These are phyloP conservation scores for Oidiodendron maius DNA, from an alignment of 495 filamentous ascomycete genomes.

Conservation along the genomic window DNA sequence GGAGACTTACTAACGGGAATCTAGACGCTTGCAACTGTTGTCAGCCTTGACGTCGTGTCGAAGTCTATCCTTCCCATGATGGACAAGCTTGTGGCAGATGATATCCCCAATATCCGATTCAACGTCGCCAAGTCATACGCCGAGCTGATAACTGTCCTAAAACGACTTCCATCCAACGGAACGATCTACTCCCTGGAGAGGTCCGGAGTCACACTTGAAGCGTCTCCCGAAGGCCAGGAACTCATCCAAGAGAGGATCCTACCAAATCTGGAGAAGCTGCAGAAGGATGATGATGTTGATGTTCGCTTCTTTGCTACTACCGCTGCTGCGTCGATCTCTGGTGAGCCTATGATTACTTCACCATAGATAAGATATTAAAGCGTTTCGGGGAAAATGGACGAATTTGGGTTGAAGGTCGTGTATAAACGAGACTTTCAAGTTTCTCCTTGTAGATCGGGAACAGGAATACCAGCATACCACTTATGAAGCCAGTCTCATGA, in stretches of 20 bases:
- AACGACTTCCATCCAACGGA: constrained; percentile 80
- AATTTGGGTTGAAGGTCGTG: constrained; percentile 9
- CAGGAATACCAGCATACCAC: constrained; percentile 24
- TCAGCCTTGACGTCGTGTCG: constrained; percentile 86
- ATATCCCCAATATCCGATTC: constrained; percentile 98
- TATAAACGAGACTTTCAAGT: constrained; percentile 12
- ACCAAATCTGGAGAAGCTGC: constrained; percentile 87
- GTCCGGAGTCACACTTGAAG: constrained; percentile 49
- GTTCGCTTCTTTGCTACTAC: constrained; percentile 86
- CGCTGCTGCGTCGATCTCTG: constrained; percentile 35
- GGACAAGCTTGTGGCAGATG: constrained; percentile 83
- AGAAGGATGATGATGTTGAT: constrained; percentile 95
- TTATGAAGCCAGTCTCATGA: no score
- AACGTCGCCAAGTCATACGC: constrained; percentile 98
- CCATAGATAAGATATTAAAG: constrained; percentile 31
- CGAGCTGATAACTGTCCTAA: constrained; percentile 80
- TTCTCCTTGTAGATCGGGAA: constrained; percentile 19
- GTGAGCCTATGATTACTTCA: constrained; percentile 55
- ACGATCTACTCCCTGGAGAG: constrained; percentile 83
- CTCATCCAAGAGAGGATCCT: constrained; percentile 83
- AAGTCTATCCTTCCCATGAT: constrained; percentile 93
- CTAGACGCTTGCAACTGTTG: constrained; percentile 88
- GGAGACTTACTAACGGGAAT: constrained; percentile 6
- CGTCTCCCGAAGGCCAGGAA: constrained; percentile 69
- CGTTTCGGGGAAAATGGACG: constrained; percentile 17